Conservation (phyloP, 2,329 filamentous ascomycete genomes). For the Verruconis gallopava region DNA sequence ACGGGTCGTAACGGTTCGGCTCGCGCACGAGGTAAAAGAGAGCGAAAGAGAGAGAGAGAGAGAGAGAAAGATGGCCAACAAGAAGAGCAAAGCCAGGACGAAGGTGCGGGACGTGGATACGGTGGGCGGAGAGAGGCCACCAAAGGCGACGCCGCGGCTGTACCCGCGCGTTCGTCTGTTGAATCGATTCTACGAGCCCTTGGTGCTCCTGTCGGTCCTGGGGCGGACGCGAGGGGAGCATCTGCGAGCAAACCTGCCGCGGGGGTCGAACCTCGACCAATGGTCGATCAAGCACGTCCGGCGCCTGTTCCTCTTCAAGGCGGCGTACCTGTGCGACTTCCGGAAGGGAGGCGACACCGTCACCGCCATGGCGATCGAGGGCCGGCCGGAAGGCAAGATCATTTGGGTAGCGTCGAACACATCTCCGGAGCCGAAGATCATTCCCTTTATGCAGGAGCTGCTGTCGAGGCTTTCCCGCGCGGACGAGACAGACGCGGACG, state of each 20-base stretch:
- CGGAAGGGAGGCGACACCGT: not conserved
- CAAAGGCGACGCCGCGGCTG: constrained; percentile 1
- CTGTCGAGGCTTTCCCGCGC: not conserved
- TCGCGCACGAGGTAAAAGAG: too few relatives aligned
- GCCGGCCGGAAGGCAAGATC: not conserved
- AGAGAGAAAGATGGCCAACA: too few relatives aligned
- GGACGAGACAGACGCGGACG: not conserved
- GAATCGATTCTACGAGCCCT: constrained; percentile 3
- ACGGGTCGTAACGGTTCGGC: too few relatives aligned
- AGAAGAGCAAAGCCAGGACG: too few relatives aligned
- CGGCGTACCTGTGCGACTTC: constrained; percentile 2
- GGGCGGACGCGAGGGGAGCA: not conserved
- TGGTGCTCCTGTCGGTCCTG: constrained; percentile 1
- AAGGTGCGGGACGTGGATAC: too few relatives aligned
- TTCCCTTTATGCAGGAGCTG: constrained; percentile 1
- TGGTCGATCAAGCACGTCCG: constrained; percentile 1
- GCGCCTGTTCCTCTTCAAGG: not conserved
- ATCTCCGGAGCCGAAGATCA: not conserved
- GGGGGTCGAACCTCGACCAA: not conserved
- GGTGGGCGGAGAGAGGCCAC: too few relatives aligned
- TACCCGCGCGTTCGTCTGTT: not conserved
- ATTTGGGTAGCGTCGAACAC: constrained; percentile 2
- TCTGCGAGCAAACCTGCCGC: constrained; percentile 1
- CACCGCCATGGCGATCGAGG: not conserved
- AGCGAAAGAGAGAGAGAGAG: too few relatives aligned